Base-by-base conservation (phyloP, 2,329 filamentous ascomycete genomes). In the Diaporthe citri region DNA sequence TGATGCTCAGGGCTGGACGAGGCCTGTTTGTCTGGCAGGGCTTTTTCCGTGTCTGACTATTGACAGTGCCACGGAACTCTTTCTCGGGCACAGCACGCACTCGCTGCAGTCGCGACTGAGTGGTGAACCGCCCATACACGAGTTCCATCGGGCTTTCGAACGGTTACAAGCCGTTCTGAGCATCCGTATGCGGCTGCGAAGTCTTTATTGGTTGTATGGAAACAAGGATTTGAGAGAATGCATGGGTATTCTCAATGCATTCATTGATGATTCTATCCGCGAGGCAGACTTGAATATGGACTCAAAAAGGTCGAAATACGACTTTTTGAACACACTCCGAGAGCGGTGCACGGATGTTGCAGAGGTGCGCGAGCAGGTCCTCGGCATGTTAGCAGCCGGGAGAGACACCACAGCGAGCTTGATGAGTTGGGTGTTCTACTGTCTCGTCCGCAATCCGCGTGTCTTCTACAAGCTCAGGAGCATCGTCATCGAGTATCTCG, bases 1-100 rank as follows among this genome's bases (percentile, higher is more conserved):
- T n/a, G 69, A 71, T 3, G 17, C 7, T 4, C 15, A 36, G 3
- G 39, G 41, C 4, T 71, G 69, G 69, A 73, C 74, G 0, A 43
- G 20, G 2, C 74, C 74, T 5, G 31, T 64, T 22, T 66, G 60
- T 36, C 55, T 75, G 41, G 71, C 60, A 17, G 84, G 85, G 6
- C 81, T 89, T 3, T 90, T 90, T 79, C 90, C 90, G 77, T 83
- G 84, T 59, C 81, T 90, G 31, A 90, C 88, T 0, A 83, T 91
- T 25, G 88, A 91, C 75, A 87, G 86, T 0, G 86, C 88, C 0
- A 90, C 88, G 0, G 87, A 88, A 59, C 89, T 90, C 77, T 81
- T 91, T 3, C 90, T 91, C 69, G 89, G 90, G n/a, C 83, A 89
- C 75, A 85, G 83, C 41, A 69, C 74, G 4, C 12, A 76, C n/a